Base-by-base conservation (phyloP, 2,329 filamentous ascomycete genomes). In the Ascochyta lentis region DNA sequence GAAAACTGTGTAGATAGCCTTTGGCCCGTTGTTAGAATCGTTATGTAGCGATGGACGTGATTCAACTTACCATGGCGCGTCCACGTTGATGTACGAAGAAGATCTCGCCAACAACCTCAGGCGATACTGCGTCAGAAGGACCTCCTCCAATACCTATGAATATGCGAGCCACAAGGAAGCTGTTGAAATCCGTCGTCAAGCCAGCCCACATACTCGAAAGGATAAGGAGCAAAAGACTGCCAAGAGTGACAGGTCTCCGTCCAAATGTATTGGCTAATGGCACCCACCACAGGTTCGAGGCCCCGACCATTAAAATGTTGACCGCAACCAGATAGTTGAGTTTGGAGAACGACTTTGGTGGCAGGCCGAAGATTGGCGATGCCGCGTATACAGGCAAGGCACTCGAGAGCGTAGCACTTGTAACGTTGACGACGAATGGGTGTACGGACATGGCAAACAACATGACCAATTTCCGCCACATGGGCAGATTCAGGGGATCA, bases 61-160 rank as follows among this genome's bases (percentile, higher is more conserved):
- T 1, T 26, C 4, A 7, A 48, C 59, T 63, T 46, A 75, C 74
- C 70, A 79, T 73, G 3, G 74, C 76, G 40, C 77, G 68, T 35
- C 77, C 77, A 15, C 74, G 69, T 53, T 78, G 69, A 46, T 78
- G 77, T 23, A 78, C 69, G 50, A 78, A 79, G 61, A 78, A 78
- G 2, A 77, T 67, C 48, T 78, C 76, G 1, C 76, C 77, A 9
- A 78, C 69, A 9, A 77, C 70, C 60, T 75, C 74, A 6, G 77
- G 76, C 8, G 76, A 71, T 15, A 79, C 67, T 15, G 74, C 75
- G 59, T 79, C 76, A 7, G 74, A 72, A 4, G 75, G 69, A 1
- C 71, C 72, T 29, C 70, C 68, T 15, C 71, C 72, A 37, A 75
- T 64, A 3, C 76, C 77, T 61, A 77, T 77, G 29, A 79, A 63